A percentile compares a stretch with the other conserved stretches of the same genome.
Conservation (phyloP, 2,329 filamentous ascomycete genomes). For the Colletotrichum godetiae region DNA sequence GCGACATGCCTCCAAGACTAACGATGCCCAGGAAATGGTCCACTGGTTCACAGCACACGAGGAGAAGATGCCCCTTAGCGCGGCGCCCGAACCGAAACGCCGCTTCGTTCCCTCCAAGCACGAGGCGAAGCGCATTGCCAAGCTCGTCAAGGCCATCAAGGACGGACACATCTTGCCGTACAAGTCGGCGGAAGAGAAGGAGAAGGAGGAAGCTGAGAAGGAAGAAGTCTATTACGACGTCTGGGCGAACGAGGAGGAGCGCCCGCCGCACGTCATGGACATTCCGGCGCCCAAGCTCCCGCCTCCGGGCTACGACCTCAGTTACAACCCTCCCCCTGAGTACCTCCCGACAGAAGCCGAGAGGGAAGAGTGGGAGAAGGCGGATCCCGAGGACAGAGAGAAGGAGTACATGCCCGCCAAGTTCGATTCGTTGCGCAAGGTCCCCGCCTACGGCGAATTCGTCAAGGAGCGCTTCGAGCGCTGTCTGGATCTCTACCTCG, state of each 20-base stretch:
- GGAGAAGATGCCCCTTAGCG: slow-evolving; percentile 94
- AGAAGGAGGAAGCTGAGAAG: slow-evolving; percentile 78
- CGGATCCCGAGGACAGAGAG: slow-evolving; percentile 90
- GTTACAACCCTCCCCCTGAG: slow-evolving; percentile 95
- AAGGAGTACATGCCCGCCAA: slow-evolving; percentile 88
- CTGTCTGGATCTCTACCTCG: slow-evolving; percentile 94
- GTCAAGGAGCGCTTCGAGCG: slow-evolving; percentile 97
- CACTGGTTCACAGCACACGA: slow-evolving; percentile 93
- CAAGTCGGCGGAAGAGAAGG: slow-evolving; percentile 74
- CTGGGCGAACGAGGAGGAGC: slow-evolving; percentile 91
- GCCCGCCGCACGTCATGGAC: slow-evolving; percentile 90
- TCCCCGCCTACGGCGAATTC: slow-evolving; percentile 88
- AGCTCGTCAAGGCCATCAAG: slow-evolving; percentile 94
- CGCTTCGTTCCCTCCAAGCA: slow-evolving; percentile 97
- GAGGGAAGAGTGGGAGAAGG: slow-evolving; percentile 84
- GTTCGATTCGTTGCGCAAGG: slow-evolving; percentile 86
- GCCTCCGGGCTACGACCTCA: slow-evolving; percentile 93
- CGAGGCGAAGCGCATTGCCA: slow-evolving; percentile 95
- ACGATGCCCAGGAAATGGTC: slow-evolving; percentile 73
- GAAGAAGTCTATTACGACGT: slow-evolving; percentile 85
- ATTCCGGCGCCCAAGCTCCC: slow-evolving; percentile 93
- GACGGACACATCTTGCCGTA: slow-evolving; percentile 95
- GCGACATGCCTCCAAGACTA: slow-evolving; percentile 36
- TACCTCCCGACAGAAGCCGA: slow-evolving; percentile 91
- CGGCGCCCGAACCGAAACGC: slow-evolving; percentile 94